Conservation (phyloP, 805 yeast genomes). For the Blastobotrys americana region DNA sequence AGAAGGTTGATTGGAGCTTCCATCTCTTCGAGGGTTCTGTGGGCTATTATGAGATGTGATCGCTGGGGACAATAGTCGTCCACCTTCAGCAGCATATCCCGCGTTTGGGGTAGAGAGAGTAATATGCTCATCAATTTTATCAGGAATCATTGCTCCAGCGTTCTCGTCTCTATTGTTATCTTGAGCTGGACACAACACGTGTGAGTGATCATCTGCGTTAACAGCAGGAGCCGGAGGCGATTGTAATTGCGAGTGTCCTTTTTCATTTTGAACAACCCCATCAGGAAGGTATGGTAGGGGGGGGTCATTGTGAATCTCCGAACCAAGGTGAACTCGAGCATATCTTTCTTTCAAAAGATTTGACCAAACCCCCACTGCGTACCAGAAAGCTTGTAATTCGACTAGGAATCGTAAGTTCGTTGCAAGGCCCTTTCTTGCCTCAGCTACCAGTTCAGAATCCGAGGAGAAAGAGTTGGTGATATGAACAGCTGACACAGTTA, state of each 20-base stretch:
- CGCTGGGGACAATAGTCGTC: background rate
- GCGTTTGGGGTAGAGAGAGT: background rate
- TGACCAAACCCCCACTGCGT: conserved; percentile 32
- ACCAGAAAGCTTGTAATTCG: conserved; percentile 30
- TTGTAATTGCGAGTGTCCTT: background rate
- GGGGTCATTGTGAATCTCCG: background rate
- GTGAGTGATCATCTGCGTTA: background rate
- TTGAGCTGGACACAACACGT: background rate
- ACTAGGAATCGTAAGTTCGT: conserved; percentile 27
- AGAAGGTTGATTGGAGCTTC: background rate
- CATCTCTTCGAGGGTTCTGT: background rate
- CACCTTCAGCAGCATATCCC: background rate
- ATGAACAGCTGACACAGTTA: conserved; percentile 30
- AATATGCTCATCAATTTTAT: no score
- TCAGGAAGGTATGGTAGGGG: conserved; percentile 1
- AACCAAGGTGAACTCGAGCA: conserved; percentile 3
- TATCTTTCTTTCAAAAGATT: conserved; percentile 29
- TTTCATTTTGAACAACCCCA: conserved; percentile 1
- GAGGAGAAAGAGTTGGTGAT: conserved; percentile 29
- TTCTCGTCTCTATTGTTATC: background rate
- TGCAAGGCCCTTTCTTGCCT: conserved; percentile 30
- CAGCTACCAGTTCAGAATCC: conserved; percentile 23
- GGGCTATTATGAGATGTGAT: background rate
- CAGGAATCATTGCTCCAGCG: background rate
- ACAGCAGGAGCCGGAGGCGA: background rate